Conservation (phyloP, 345 rosid species). For the Xanthoceras sorbifolium region DNA sequence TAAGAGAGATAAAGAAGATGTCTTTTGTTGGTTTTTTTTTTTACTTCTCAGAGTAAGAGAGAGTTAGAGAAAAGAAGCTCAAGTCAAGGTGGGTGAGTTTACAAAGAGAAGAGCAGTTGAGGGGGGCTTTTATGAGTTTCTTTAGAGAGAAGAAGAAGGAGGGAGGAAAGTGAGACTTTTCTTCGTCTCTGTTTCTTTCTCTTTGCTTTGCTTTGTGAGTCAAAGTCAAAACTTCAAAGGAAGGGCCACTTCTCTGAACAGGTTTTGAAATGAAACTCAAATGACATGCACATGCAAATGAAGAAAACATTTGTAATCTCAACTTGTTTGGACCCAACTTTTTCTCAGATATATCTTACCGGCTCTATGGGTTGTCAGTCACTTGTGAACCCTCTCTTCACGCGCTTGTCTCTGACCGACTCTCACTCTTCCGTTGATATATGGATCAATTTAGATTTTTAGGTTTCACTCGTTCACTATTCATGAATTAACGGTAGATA, state of each 20-base stretch:
- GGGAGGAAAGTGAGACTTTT: slow-evolving; percentile 69
- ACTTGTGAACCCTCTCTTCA: slow-evolving; percentile 17
- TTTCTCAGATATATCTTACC: slow-evolving; percentile 17
- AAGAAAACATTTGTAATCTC: not conserved
- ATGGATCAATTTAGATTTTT: too few species aligned
- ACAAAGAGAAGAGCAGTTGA: slow-evolving; percentile 12
- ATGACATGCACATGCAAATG: slow-evolving; percentile 13
- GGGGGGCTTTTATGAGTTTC: slow-evolving; percentile 32
- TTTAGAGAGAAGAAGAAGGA: slow-evolving; percentile 45
- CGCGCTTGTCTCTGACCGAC: slow-evolving; percentile 19
- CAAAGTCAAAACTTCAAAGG: slow-evolving; percentile 65
- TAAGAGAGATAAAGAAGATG: not conserved
- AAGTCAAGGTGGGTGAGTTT: slow-evolving; percentile 16
- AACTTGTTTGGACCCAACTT: not conserved
- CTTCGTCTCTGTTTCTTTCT: slow-evolving; percentile 36
- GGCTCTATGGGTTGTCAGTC: slow-evolving; percentile 36
- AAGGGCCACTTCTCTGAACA: slow-evolving; percentile 16
- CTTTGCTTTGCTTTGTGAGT: slow-evolving; percentile 23
- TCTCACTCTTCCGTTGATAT: not conserved
- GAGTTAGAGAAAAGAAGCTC: not conserved
- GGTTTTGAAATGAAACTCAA: slow-evolving; percentile 10
- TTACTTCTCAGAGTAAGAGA: not conserved
- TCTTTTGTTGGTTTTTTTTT: not conserved
- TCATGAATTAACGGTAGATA: too few species aligned
- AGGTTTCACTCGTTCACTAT: too few species aligned